Evolutionary conservation across 1,284 basidiomycete species (phyloP), one percentile per base, ranked within the genome.

Genomic region (Fomitopsis betulina): DNA sequence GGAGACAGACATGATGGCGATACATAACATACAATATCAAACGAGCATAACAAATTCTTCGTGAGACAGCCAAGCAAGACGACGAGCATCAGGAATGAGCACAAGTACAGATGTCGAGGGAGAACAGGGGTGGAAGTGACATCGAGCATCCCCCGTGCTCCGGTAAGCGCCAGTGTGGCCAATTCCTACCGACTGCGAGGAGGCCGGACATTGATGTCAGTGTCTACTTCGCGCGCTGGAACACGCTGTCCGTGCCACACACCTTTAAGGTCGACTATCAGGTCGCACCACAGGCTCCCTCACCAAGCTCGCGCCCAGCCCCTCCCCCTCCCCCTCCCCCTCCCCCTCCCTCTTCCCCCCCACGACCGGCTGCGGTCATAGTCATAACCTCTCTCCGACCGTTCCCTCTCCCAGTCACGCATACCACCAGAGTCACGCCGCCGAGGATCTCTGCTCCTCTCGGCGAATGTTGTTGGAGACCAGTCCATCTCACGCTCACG

Each of bases 341-440:
- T 19, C n/a, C n/a, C n/a, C n/a, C n/a, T n/a, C n/a, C n/a, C n/a
- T 12, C n/a, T 19, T 33, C 54, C 40, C 43, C 54, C 17, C 30
- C 42, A 21, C 3, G 42, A 49, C 30, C 32, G 8, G 35, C 21
- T 43, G 13, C 54, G 12, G 27, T 54, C 23, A 15, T 30, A 10
- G 51, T 32, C 33, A 13, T 32, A 19, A 33, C 38, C 30, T 6
- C 53, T 40, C 38, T 42, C 53, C 39, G 23, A 13, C 35, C 33
- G 10, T 27, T 55, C 37, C 54, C 47, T 10, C 21, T 56, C 55
- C 55, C 55, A 25, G 47, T 49, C 42, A 5, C 54, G 25, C 42
- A 17, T n/a, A 21, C 43, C 43, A 15, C 40, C 23, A 5, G 32
- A 32, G 23, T 49, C 40, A 9, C 54, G 40, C 19, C 47, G 25